phyloP scores from a whole-genome alignment of 306 rosid genomes.

The Cicer pinnatifidum region DNA sequence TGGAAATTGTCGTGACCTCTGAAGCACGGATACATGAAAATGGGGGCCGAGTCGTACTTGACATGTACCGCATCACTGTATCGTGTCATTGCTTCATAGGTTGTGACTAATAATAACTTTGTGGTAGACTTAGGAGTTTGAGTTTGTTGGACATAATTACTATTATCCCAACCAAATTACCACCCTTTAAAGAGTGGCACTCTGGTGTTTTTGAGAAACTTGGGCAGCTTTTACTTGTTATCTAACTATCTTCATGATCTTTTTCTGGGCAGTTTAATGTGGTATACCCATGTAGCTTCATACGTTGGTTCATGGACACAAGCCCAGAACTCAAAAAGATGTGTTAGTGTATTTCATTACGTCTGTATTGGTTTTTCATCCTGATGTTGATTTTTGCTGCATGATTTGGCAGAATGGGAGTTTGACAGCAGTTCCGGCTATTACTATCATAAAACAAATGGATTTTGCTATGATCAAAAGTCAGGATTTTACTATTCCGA shows the following conservation, averaged over 20 bases:
- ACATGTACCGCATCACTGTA: too few relatives aligned
- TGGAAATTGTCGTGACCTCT: slow-evolving; percentile 10
- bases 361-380: slow-evolving; percentile 29
- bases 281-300: slow-evolving; percentile 34
- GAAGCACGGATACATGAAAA: too few relatives aligned
- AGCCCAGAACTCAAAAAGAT: slow-evolving; percentile 14
- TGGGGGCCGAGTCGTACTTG: too few relatives aligned
- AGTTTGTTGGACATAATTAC: not conserved
- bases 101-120: not conserved
- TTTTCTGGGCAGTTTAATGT: slow-evolving; percentile 23
- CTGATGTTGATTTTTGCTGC: slow-evolving; percentile 56
- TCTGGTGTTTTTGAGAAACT: slow-evolving; percentile 5
- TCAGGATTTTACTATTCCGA: slow-evolving; percentile 93
- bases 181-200: not conserved
- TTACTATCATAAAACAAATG: slow-evolving; percentile 80
- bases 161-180: slow-evolving; percentile 30
- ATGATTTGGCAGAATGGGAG: slow-evolving; percentile 84
- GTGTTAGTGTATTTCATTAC: slow-evolving; percentile 15
- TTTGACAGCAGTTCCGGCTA: slow-evolving; percentile 79
- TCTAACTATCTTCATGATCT: slow-evolving; percentile 2
- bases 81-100: too few relatives aligned
- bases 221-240: not conserved
- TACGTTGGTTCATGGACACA: not conserved
- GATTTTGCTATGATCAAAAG: slow-evolving; percentile 77
- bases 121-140: slow-evolving; percentile 1